phyloP scores from a whole-genome alignment of 2,329 filamentous ascomycete species.

The Cercospora sp. region DNA sequence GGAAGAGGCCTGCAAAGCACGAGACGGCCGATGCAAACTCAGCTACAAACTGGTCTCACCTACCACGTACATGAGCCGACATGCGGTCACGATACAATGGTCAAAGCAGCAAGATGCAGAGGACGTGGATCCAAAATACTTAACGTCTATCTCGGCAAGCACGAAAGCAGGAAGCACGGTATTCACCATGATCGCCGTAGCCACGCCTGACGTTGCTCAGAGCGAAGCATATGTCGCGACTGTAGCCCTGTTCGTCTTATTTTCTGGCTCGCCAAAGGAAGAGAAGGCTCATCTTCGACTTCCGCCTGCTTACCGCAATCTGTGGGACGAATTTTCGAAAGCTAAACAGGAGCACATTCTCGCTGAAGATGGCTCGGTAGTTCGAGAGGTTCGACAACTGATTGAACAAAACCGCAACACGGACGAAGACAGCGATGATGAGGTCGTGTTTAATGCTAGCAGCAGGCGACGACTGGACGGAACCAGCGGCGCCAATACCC shows the following conservation, averaged over 20 bases:
- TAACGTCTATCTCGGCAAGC: conserved; percentile 46
- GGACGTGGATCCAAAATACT: conserved; percentile 44
- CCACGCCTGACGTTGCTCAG: conserved; percentile 73
- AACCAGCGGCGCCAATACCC: conserved; percentile 38
- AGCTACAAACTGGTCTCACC: conserved; percentile 69
- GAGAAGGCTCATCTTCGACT: conserved; percentile 80
- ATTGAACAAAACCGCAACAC: conserved; percentile 58
- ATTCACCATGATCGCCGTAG: conserved; percentile 72
- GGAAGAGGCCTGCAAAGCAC: conserved; percentile 83
- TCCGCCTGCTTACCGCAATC: conserved; percentile 76
- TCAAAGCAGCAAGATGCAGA: conserved; percentile 65
- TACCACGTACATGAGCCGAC: conserved; percentile 71
- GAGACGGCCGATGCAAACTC: conserved; percentile 69
- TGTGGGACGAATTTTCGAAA: conserved; percentile 78
- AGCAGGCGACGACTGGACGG: conserved; percentile 55
- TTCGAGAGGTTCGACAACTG: conserved; percentile 68
- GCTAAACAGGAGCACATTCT: conserved; percentile 70
- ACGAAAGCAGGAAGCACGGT: conserved; percentile 52
- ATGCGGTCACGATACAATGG: conserved; percentile 75
- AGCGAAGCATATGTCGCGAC: conserved; percentile 87
- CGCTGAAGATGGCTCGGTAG: conserved; percentile 64
- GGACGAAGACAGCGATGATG: conserved; percentile 49
- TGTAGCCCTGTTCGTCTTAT: conserved; percentile 76
- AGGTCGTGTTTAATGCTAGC: conserved; percentile 70
- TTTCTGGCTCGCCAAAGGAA: conserved; percentile 74